These are phyloP conservation scores for Petasospora rhodanensis DNA, from an alignment of 1,139 yeast species.

Conservation along the genomic window DNA sequence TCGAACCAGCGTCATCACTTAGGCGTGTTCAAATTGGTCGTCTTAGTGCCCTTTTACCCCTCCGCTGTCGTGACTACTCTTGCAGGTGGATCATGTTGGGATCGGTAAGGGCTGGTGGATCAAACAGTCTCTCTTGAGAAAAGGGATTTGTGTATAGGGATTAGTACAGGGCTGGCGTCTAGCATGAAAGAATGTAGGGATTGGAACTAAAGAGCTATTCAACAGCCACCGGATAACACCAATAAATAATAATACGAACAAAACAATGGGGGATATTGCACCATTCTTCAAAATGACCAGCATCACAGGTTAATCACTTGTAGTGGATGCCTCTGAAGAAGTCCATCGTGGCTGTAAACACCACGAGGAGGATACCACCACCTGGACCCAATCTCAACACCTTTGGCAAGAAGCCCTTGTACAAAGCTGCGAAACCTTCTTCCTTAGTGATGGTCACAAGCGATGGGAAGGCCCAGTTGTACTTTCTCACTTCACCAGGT, in stretches of 20 bases:
- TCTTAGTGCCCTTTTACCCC: constrained; percentile 56
- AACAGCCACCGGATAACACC: constrained; percentile 4
- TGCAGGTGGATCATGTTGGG: constrained; percentile 33
- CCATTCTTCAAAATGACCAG: no score
- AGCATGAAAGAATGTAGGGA: no score
- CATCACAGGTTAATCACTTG: neutral
- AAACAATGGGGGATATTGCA: neutral
- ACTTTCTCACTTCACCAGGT: constrained; percentile 63
- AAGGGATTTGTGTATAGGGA: no score
- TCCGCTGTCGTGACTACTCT: constrained; percentile 29
- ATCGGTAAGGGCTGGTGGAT: constrained; percentile 57
- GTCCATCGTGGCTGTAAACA: constrained; percentile 91
- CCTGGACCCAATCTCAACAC: constrained; percentile 98
- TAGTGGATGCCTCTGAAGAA: constrained; percentile 69
- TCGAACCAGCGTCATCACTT: constrained; percentile 29
- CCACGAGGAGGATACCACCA: constrained; percentile 96
- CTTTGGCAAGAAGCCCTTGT: constrained; percentile 95
- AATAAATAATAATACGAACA: constrained; percentile 1
- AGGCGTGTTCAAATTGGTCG: constrained; percentile 40
- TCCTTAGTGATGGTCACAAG: constrained; percentile 73
- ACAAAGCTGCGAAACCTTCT: constrained; percentile 84
- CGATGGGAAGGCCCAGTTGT: constrained; percentile 90
- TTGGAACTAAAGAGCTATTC: constrained; percentile 3
- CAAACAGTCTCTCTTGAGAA: no score
- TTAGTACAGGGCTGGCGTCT: no score